Evolutionary conservation across 2,329 filamentous ascomycete genomes (phyloP), one percentile per base, ranked within the genome.

Genomic region (Colletotrichum eremochloae): DNA sequence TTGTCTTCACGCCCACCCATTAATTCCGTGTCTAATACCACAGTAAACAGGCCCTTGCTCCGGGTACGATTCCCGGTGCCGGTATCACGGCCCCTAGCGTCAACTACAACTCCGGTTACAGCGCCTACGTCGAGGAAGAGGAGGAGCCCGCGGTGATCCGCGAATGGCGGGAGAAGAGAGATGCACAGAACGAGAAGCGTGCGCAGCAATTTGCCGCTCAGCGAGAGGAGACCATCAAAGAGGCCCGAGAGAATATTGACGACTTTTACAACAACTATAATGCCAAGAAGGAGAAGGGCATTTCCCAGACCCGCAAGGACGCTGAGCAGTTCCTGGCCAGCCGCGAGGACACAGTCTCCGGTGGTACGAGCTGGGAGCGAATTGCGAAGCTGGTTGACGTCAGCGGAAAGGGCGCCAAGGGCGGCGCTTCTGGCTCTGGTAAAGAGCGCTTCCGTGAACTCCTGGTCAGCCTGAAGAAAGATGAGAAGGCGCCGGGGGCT

Each of bases 211-310:
- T 96, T 67, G 90, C 91, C 53, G 87, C 90, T 75, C 94, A 95
- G 84, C 96, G 96, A 81, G 89, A 90, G 74, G 92, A 96, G 81
- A 98, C 95, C 1, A 86, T 98, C 80, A 91, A 94, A 81, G 94
- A 96, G 77, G 96, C 96, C 14, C 94, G 95, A 80, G 90, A 95
- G 81, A 96, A 97, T 82, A 97, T 99, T 75, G 96, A 99, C 81
- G 96, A 98, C 82, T 99, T 98, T 85, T 99, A 99, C 87, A 95
- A 98, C 80, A 98, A 97, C 84, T 99, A 99, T 87, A 98, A 98
- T 86, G 92, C 93, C 83, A 97, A 98, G 86, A 96, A 96, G 82
- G 96, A 99, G 82, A 98, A 98, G 89, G 90, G 90, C 72, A 92
- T 98, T 76, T 88, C 92, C 31, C 94, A 97, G 86, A 96, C 96